Base-by-base conservation (phyloP, 78 protist genomes). In the Dictyostelium intermedium region DNA sequence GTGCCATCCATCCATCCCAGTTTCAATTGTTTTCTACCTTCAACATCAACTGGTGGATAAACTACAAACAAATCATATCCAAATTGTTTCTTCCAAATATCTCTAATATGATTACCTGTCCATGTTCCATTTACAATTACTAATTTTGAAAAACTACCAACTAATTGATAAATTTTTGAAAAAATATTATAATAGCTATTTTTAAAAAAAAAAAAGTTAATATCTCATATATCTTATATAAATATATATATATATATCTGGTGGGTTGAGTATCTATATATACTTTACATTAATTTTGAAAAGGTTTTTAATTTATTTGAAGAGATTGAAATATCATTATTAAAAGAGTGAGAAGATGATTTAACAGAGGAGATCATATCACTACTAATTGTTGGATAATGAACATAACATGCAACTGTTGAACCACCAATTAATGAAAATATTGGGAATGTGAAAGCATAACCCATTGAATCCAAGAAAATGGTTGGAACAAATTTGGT, bases 331-430 rank as follows among this genome's bases (percentile, higher is more conserved):
- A n/a, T 10, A 27, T 25, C 20, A 35, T 95, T 95, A 79, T 95
- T 95, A 32, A 63, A 69, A 27, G 76, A 37, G 10, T 61, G 32
- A 2, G 82, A 39, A 2, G 77, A 11, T 27, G 16, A 37, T 39
- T 50, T 14, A 10, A 95, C 97, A n/a, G 37, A 50, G 0, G 63
- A 37, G 13, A 95, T 83, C 97, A 95, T 95, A 74, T 95, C 97
- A 43, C 80, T 85, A 61, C 98, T 89, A 50, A 99, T 92, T 16
- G 97, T 97, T n/a, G 99, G 99, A 84, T 98, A 99, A 86, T 99
- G 99, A 20, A 92, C 96, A 70, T 99, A 99, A 76, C 96, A 66
- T 5, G 87, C 95, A 11, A 96, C 95, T 1, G 25, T 60, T 25
- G 94, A 91, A n/a, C 97, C 97, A 47, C 92, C 97, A 23, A 95